A percentile compares a stretch with the other conserved stretches of the same genome.
Conservation (phyloP, 371 early-diverging fungal species). For the Mucor ambiguus region DNA sequence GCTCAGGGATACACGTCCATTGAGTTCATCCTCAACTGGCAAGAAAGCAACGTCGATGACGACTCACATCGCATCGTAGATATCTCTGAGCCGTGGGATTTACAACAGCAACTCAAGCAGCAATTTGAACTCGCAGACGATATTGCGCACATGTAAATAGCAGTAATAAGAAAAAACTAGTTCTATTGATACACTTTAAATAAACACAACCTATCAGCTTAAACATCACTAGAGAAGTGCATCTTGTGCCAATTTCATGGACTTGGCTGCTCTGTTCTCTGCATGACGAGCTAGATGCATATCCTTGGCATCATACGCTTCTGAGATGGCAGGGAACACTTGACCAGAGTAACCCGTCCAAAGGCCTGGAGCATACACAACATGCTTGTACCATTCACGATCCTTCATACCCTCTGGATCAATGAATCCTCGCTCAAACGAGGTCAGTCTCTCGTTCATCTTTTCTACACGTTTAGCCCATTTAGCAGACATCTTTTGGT, state of each 20-base stretch:
- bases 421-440: conserved; percentile 62
- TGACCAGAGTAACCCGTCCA: conserved; percentile 58
- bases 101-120: neutral
- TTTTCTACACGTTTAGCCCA: conserved; percentile 26
- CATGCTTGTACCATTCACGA: conserved; percentile 68
- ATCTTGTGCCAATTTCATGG: conserved; percentile 21
- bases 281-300: conserved; percentile 22
- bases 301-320: conserved; percentile 46
- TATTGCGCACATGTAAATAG: neutral
- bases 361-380: conserved; percentile 59
- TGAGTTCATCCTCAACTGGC: conserved; percentile 9
- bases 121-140: neutral
- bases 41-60: neutral
- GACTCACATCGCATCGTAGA: neutral
- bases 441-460: conserved; percentile 45
- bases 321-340: conserved; percentile 56
- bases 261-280: conserved; percentile 27
- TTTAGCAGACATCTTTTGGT: conserved; percentile 20
- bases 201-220: too few relatives aligned
- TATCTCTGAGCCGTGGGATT: conserved; percentile 11
- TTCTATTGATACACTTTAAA: neutral
- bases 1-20: neutral
- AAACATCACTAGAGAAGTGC: conserved; percentile 6
- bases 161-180: neutral
- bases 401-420: conserved; percentile 57